Evolutionary conservation across 371 early-diverging fungal species (phyloP), one percentile per base, ranked within the genome.

Genomic region (Ecytonucleospora hepatopenaei): DNA sequence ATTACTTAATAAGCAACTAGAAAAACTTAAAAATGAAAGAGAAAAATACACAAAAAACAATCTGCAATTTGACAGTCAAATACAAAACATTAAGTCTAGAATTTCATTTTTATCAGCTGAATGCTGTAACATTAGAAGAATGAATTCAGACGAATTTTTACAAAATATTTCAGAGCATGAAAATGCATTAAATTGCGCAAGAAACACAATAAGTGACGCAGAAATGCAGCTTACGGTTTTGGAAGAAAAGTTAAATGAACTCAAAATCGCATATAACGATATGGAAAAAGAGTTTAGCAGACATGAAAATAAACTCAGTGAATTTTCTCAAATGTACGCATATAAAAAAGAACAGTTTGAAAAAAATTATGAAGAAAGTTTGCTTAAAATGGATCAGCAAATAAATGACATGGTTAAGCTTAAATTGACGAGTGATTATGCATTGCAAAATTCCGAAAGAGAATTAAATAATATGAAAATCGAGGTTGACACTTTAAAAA

Each of bases 311-410:
- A 76, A 73, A 53, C 58, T 76, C 21, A 30, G 54, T 16, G 65
- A 31, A 21, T 68, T 63, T 12, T 73, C 73, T 24, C 49, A 73
- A 65, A 40, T 80, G 24, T 80, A 80, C 59, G 48, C 76, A 5
- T 77, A 80, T 51, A 80, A 80, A 62, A 80, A 78, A 66, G 78
- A 80, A 60, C 61, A 74, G 34, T 69, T 65, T 31, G 78, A 78
- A 26, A 66, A 53, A 17, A 72, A 69, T 54, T 72, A 78, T 48
- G 51, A 63, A 49, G 68, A 59, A 61, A 69, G 68, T 34, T 66
- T 67, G 46, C 76, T 71, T 4, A 71, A 78, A 40, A 74, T 78
- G 63, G 78, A 80, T 56, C 65, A 66, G 35, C 56, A 76, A 53
- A 76, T 74, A 62, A 68, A 69, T n/a, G 78, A 80, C 24, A 61